phyloP scores from a whole-genome alignment of 2,329 filamentous ascomycete species.

The Cadophora malorum region DNA sequence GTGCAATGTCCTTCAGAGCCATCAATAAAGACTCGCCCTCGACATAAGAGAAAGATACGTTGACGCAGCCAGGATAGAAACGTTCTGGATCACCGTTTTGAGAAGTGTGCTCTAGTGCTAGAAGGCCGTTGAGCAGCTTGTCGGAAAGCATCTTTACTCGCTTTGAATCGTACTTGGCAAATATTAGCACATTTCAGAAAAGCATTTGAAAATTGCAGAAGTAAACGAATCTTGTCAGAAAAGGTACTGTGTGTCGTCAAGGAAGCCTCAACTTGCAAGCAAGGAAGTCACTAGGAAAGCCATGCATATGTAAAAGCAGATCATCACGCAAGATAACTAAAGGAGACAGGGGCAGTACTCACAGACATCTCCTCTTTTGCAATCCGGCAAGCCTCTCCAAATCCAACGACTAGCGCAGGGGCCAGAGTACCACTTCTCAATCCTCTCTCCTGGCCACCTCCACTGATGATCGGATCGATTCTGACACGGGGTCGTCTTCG shows the following conservation, averaged over 20 bases:
- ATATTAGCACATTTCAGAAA: slow-evolving; percentile 33
- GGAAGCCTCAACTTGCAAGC: slow-evolving; percentile 46
- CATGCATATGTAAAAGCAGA: slow-evolving; percentile 83
- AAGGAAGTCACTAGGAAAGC: slow-evolving; percentile 77
- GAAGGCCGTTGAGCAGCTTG: slow-evolving; percentile 79
- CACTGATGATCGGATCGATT: slow-evolving; percentile 93
- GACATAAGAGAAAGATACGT: slow-evolving; percentile 97
- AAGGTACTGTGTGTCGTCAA: slow-evolving; percentile 45
- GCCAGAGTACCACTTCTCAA: slow-evolving; percentile 93
- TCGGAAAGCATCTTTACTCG: slow-evolving; percentile 84
- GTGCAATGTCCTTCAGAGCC: slow-evolving; percentile 96
- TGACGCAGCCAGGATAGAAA: slow-evolving; percentile 97
- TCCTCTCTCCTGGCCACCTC: slow-evolving; percentile 94
- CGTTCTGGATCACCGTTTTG: slow-evolving; percentile 84
- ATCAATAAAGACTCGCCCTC: slow-evolving; percentile 98
- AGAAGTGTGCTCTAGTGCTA: slow-evolving; percentile 88
- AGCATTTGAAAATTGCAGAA: slow-evolving; percentile 38
- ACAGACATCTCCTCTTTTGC: slow-evolving; percentile 90
- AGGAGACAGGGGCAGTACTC: slow-evolving; percentile 51
- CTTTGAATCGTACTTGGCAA: slow-evolving; percentile 82
- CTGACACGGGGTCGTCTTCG: slow-evolving; percentile 91
- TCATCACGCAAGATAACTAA: slow-evolving; percentile 67
- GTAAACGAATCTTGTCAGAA: slow-evolving; percentile 37
- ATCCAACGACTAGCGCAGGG: slow-evolving; percentile 86
- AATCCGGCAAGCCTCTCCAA: slow-evolving; percentile 94